Evolutionary conservation across 2,329 filamentous ascomycete species (phyloP).

Genomic region (Ambrosiella beaveri): DNA sequence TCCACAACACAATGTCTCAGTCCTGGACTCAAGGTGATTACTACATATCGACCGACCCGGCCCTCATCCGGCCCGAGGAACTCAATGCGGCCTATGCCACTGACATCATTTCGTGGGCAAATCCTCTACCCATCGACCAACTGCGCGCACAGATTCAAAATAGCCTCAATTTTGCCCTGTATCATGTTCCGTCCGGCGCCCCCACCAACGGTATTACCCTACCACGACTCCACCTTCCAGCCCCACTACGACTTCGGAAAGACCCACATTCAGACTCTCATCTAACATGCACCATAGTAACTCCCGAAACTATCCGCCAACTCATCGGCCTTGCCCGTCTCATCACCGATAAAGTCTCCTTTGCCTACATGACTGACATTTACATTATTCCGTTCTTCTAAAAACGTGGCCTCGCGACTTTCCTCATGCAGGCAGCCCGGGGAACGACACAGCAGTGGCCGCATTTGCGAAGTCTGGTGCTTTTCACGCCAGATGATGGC

Average conservation of each 20-base stretch:
- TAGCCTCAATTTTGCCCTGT: constrained; percentile 44
- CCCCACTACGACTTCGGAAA: too few relatives aligned
- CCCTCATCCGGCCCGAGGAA: constrained; percentile 34
- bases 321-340: constrained; percentile 32
- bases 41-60: constrained; percentile 29
- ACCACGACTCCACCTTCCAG: too few relatives aligned
- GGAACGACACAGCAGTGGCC: constrained; percentile 40
- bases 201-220: constrained; percentile 11
- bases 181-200: constrained; percentile 23
- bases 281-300: constrained; percentile 16
- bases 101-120: constrained; percentile 45
- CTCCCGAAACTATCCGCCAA: constrained; percentile 18
- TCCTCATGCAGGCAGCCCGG: constrained; percentile 44
- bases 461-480: constrained; percentile 39
- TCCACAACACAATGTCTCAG: not conserved
- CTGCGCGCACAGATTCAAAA: constrained; percentile 37
- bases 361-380: constrained; percentile 52
- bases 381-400: constrained; percentile 45
- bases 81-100: constrained; percentile 38
- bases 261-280: not conserved
- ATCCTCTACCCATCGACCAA: constrained; percentile 28
- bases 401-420: constrained; percentile 43
- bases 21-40: not conserved
- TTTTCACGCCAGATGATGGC: constrained; percentile 26
- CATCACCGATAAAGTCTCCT: constrained; percentile 53